phyloP scores from a whole-genome alignment of 2,329 filamentous ascomycete species.

The Zymoseptoria pseudotritici region DNA sequence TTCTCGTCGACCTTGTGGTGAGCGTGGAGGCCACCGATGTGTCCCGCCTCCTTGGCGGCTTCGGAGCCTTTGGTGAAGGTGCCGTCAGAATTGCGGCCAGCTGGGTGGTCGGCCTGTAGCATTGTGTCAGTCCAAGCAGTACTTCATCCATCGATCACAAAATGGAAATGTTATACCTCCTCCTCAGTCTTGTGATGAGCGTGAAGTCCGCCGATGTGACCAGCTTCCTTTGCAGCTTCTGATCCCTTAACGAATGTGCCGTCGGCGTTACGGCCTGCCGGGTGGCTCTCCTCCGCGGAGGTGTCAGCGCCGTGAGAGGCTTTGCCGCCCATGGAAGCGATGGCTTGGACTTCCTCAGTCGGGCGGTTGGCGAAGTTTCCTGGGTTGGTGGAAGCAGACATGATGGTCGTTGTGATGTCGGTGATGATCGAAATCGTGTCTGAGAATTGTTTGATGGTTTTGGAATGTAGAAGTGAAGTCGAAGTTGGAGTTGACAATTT shows the following conservation, averaged over 20 bases:
- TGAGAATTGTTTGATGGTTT: background rate
- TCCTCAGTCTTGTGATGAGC: constrained; percentile 10
- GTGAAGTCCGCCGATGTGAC: constrained; percentile 20
- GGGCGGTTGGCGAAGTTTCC: constrained; percentile 48
- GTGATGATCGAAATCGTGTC: background rate
- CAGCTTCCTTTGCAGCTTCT: constrained; percentile 23
- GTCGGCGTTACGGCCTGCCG: constrained; percentile 18
- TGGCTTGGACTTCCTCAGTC: constrained; percentile 42
- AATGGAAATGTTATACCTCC: background rate
- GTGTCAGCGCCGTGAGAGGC: constrained; percentile 20
- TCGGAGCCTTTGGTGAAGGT: constrained; percentile 19
- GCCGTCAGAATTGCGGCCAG: constrained; percentile 23
- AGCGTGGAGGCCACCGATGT: constrained; percentile 17
- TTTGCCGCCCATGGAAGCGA: constrained; percentile 44
- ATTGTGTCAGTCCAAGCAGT: background rate
- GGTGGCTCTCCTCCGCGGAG: background rate
- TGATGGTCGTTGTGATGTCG: background rate
- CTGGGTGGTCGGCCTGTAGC: background rate
- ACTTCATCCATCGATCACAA: background rate
- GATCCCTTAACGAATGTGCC: constrained; percentile 25
- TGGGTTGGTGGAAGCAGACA: constrained; percentile 34
- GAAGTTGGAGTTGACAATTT: constrained; percentile 1
- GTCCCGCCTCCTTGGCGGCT: constrained; percentile 18
- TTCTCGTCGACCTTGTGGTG: constrained; percentile 9
- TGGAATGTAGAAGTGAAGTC: background rate